phyloP scores from a whole-genome alignment of 768 basidiomycete genomes.

The Mycena leptocephala region DNA sequence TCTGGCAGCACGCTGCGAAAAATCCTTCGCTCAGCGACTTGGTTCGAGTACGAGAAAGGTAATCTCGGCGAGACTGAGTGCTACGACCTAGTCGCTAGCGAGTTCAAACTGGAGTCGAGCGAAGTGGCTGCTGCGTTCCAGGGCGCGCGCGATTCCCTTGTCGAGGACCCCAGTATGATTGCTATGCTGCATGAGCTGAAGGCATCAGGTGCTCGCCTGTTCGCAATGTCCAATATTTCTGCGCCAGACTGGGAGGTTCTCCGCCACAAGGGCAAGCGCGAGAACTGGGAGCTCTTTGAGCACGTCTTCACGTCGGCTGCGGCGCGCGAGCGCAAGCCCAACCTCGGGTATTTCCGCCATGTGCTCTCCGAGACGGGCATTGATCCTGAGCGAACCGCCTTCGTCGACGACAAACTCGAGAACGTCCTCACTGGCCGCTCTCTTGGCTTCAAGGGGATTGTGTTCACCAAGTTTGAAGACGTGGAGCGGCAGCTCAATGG shows the following conservation, averaged over 20 bases:
- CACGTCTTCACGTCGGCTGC: slow-evolving; percentile 66
- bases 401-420: slow-evolving; percentile 75
- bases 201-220: slow-evolving; percentile 55
- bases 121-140: slow-evolving; percentile 53
- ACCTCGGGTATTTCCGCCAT: slow-evolving; percentile 64
- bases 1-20: slow-evolving; percentile 55
- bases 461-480: slow-evolving; percentile 53
- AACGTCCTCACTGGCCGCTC: slow-evolving; percentile 73
- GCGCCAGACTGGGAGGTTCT: slow-evolving; percentile 65
- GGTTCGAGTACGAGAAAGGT: slow-evolving; percentile 61
- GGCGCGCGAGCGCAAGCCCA: slow-evolving; percentile 60
- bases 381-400: slow-evolving; percentile 65
- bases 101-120: slow-evolving; percentile 44
- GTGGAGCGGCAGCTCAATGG: slow-evolving; percentile 64
- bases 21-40: slow-evolving; percentile 62
- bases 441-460: slow-evolving; percentile 68
- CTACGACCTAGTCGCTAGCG: slow-evolving; percentile 47
- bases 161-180: slow-evolving; percentile 46
- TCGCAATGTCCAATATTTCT: slow-evolving; percentile 76
- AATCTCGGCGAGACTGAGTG: slow-evolving; percentile 48
- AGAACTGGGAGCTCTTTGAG: slow-evolving; percentile 66
- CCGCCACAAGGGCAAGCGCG: slow-evolving; percentile 52
- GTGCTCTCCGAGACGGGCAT: slow-evolving; percentile 62
- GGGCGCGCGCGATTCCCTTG: slow-evolving; percentile 53
- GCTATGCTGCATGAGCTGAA: slow-evolving; percentile 55